Conservation (phyloP, 306 rosid species). For the Astragalus membranaceus region DNA sequence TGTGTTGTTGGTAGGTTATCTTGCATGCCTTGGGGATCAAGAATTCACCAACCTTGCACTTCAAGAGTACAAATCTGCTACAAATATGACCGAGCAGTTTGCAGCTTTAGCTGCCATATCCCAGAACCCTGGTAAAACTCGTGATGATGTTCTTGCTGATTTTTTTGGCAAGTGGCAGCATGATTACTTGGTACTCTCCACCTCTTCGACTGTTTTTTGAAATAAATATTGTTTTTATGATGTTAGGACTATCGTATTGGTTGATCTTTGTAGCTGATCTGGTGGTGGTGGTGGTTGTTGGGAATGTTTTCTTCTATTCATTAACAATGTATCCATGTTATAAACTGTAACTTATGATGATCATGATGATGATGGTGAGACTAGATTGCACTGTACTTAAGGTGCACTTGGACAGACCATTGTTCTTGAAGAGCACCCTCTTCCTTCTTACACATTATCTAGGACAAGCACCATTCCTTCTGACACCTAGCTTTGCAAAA, state of each 20-base stretch:
- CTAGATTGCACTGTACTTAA: not conserved
- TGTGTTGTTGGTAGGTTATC: constrained; percentile 60
- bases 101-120: constrained; percentile 88
- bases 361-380: not conserved
- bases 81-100: constrained; percentile 98
- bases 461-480: not conserved
- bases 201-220: constrained; percentile 7
- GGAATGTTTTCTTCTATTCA: not conserved
- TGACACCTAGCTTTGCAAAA: not conserved
- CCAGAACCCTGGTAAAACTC: constrained; percentile 81
- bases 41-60: constrained; percentile 44
- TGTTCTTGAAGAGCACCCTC: not conserved
- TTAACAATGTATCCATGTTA: not conserved
- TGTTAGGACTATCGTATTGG: not conserved
- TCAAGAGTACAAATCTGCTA: constrained; percentile 67
- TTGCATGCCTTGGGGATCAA: constrained; percentile 63
- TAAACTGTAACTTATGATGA: not conserved
- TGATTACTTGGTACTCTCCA: constrained; percentile 65
- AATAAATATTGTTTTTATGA: not conserved
- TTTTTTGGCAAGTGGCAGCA: constrained; percentile 87
- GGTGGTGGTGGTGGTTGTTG: not conserved
- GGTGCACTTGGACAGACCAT: not conserved
- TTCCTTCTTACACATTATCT: not conserved
- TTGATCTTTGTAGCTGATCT: not conserved
- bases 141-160: constrained; percentile 79